phyloP scores from a whole-genome alignment of 805 yeast genomes.

The Saturnispora diversa region DNA sequence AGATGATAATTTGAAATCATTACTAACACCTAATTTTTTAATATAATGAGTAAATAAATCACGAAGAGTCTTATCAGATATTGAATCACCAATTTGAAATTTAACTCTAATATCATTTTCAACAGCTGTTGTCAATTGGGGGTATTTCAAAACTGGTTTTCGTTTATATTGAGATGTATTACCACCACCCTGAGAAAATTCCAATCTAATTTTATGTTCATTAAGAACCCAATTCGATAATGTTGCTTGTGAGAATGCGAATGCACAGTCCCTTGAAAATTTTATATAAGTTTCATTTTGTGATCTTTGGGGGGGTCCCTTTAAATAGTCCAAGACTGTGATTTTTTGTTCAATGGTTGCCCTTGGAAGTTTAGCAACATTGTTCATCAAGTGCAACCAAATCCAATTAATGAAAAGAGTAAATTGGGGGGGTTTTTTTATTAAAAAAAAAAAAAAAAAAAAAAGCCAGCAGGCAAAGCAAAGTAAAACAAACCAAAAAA shows the following conservation, averaged over 20 bases:
- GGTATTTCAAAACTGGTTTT: conserved; percentile 29
- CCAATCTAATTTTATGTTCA: conserved; percentile 22
- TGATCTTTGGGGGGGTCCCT: conserved; percentile 25
- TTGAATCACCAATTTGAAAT: conserved; percentile 13
- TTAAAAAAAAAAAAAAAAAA: neutral
- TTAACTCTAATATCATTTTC: conserved; percentile 22
- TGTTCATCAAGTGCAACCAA: neutral
- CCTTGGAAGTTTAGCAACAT: conserved; percentile 8
- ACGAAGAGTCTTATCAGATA: conserved; percentile 26
- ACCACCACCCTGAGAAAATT: conserved; percentile 23
- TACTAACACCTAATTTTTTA: conserved; percentile 20
- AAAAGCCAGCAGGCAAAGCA: no score
- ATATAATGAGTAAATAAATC: conserved; percentile 16
- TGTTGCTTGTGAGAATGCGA: conserved; percentile 31
- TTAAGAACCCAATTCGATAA: conserved; percentile 29
- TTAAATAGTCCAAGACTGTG: conserved; percentile 27
- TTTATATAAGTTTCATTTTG: conserved; percentile 25
- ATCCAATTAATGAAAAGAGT: no score
- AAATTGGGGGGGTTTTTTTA: no score
- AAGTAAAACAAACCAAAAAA: no score
- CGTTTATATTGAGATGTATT: conserved; percentile 24
- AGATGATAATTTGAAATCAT: conserved; percentile 24
- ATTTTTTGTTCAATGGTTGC: conserved; percentile 24
- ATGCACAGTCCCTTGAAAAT: conserved; percentile 19
- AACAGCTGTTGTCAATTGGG: conserved; percentile 28